Percentiles rank a stretch among this genome's conserved stretches.
phyloP scores from a whole-genome alignment of 192 early-diverging fungal species.

The Chytriomyces hyalinus region DNA sequence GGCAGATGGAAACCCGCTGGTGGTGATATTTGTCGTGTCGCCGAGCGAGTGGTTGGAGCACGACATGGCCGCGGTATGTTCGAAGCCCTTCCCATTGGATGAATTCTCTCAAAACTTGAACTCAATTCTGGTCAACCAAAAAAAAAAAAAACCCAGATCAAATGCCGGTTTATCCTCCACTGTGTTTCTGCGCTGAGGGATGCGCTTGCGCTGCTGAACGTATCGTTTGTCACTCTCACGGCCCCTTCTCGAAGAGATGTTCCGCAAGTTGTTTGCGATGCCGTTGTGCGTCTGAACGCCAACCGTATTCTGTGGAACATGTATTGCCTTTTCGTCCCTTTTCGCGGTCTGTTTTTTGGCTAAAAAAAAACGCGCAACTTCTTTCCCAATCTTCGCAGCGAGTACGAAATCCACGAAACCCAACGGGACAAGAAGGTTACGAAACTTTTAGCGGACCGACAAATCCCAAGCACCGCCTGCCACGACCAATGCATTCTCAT shows the following conservation, averaged over 20 bases:
- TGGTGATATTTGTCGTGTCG: conserved; percentile 62
- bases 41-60: conserved; percentile 60
- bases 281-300: conserved; percentile 38
- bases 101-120: conserved; percentile 22
- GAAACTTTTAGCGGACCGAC: conserved; percentile 2
- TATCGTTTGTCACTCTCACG: conserved; percentile 55
- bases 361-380: too few species aligned
- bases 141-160: conserved; percentile 28
- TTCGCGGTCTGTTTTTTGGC: too few species aligned
- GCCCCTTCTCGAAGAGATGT: conserved; percentile 37
- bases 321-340: too few species aligned
- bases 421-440: conserved; percentile 46
- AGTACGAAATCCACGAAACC: conserved; percentile 62
- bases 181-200: neutral
- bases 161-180: neutral
- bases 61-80: conserved; percentile 56
- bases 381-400: conserved; percentile 7
- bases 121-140: conserved; percentile 54
- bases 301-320: conserved; percentile 57
- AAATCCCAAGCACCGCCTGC: conserved; percentile 3
- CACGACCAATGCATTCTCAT: conserved; percentile 67
- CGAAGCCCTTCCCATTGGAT: conserved; percentile 58
- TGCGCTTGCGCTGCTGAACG: conserved; percentile 41
- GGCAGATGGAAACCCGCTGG: conserved; percentile 23
- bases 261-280: conserved; percentile 42